Conservation (phyloP, 2,329 filamentous ascomycete genomes). For the Trichoderma afroharzianum region DNA sequence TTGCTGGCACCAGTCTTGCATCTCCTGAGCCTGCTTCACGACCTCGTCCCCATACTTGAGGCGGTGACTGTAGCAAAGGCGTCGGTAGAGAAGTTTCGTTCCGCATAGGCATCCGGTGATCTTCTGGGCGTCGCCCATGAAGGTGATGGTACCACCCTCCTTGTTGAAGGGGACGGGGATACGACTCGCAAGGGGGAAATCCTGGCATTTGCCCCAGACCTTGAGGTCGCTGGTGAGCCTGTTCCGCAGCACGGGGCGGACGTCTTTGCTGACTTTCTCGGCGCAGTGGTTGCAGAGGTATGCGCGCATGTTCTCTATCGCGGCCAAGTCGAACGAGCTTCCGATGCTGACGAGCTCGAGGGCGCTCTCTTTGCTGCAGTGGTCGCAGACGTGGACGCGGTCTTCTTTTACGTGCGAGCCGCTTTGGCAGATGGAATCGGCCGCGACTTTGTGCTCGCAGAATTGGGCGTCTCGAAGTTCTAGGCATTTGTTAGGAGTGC, state of each 20-base stretch:
- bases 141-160: background rate
- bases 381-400: conserved; percentile 16
- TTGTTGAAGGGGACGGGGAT: background rate
- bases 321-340: conserved; percentile 14
- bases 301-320: conserved; percentile 32
- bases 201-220: conserved; percentile 27
- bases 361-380: conserved; percentile 27
- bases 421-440: background rate
- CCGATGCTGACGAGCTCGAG: conserved; percentile 19
- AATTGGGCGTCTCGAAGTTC: background rate
- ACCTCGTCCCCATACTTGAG: conserved; percentile 26
- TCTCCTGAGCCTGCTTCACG: conserved; percentile 21
- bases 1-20: conserved; percentile 28
- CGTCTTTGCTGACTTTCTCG: background rate
- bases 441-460: background rate
- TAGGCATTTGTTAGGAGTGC: background rate
- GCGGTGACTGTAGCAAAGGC: conserved; percentile 37
- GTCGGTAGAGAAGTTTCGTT: conserved; percentile 31
- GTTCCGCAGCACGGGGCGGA: conserved; percentile 7
- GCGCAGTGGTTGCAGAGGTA: conserved; percentile 36
- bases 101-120: conserved; percentile 39
- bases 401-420: background rate
- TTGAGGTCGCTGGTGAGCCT: conserved; percentile 19
- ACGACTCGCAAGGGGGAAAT: background rate
- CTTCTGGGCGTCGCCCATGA: conserved; percentile 12